Evolutionary conservation across 345 rosid species (phyloP).

Genomic region (Populus davidiana): DNA sequence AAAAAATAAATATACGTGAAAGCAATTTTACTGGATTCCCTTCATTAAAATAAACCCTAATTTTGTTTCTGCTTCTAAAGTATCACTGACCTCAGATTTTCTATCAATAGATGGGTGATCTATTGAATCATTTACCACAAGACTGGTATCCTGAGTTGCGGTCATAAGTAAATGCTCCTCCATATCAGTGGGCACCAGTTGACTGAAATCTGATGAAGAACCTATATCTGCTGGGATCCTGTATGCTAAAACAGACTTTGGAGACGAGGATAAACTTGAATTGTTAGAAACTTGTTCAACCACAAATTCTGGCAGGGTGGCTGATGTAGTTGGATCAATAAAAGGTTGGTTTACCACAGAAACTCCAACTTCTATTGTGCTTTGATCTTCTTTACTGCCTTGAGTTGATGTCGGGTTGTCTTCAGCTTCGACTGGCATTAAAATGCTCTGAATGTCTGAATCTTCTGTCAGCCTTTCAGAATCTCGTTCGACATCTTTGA

Average conservation of each 20-base stretch:
- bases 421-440: conserved; percentile 5
- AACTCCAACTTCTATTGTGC: conserved; percentile 24
- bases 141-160: conserved; percentile 21
- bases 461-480: conserved; percentile 3
- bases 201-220: conserved; percentile 20
- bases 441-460: neutral
- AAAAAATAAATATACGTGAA: neutral
- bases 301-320: conserved; percentile 9
- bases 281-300: conserved; percentile 18
- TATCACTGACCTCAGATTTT: conserved; percentile 27
- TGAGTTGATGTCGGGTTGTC: conserved; percentile 1
- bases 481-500: neutral
- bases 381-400: conserved; percentile 15
- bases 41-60: neutral
- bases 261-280: conserved; percentile 42
- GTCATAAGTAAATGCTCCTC: conserved; percentile 17
- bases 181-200: conserved; percentile 20
- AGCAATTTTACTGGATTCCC: neutral
- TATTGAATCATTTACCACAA: conserved; percentile 10
- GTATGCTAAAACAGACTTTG: conserved; percentile 44
- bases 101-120: conserved; percentile 9
- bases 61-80: neutral
- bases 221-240: conserved; percentile 17
- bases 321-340: conserved; percentile 16
- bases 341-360: conserved; percentile 20